phyloP scores from a whole-genome alignment of 2,329 filamentous ascomycete species.

The Diplodia scrobiculata region DNA sequence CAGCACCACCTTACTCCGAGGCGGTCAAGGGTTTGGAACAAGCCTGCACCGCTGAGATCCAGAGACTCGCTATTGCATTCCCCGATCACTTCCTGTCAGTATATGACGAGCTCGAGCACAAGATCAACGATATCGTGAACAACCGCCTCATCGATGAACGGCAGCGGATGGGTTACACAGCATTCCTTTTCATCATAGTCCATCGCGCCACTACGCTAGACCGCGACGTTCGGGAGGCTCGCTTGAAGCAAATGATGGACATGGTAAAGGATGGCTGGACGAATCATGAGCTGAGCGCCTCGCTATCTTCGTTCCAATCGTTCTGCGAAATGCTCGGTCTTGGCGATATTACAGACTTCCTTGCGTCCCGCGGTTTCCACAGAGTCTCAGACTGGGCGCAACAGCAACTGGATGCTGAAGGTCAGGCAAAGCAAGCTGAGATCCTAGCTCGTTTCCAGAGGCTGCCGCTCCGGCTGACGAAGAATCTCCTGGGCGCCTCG shows the following conservation, averaged over 20 bases:
- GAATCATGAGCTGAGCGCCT: conserved; percentile 65
- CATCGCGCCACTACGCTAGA: conserved; percentile 81
- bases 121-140: conserved; percentile 77
- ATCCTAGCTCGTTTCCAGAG: conserved; percentile 75
- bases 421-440: conserved; percentile 73
- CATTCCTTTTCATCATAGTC: conserved; percentile 90
- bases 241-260: conserved; percentile 75
- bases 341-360: conserved; percentile 77
- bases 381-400: conserved; percentile 80
- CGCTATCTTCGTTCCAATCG: conserved; percentile 71
- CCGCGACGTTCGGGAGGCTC: conserved; percentile 66
- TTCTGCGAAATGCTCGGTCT: conserved; percentile 82
- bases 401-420: conserved; percentile 74
- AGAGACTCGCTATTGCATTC: conserved; percentile 85
- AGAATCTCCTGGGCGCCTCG: conserved; percentile 87
- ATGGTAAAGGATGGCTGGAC: conserved; percentile 82
- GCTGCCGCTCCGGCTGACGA: conserved; percentile 81
- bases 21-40: conserved; percentile 85
- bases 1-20: conserved; percentile 75
- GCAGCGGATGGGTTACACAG: conserved; percentile 80
- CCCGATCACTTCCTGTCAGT: conserved; percentile 80
- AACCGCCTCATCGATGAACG: conserved; percentile 77
- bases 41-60: conserved; percentile 82
- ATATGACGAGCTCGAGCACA: conserved; percentile 81
- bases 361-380: conserved; percentile 71